These are phyloP conservation scores for Linderina pennispora DNA, from an alignment of 192 early-diverging fungal genomes.

Conservation along the genomic window DNA sequence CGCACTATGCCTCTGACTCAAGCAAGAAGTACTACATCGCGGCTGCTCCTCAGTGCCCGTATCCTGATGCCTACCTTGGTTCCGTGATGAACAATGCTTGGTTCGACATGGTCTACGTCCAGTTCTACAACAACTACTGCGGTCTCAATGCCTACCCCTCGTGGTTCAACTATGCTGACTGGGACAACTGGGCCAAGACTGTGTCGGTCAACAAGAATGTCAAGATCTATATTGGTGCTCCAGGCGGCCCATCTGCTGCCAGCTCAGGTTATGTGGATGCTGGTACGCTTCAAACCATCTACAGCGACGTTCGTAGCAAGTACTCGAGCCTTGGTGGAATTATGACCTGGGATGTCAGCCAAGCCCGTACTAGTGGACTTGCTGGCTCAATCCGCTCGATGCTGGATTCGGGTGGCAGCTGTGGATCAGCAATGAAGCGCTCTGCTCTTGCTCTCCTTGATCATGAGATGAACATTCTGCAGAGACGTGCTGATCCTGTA, in stretches of 20 bases:
- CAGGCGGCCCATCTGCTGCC: constrained; percentile 49
- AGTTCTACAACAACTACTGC: constrained; percentile 71
- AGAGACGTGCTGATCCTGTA: constrained; percentile 22
- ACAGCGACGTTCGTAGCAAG: constrained; percentile 32
- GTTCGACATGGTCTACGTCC: constrained; percentile 61
- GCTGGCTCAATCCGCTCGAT: constrained; percentile 19
- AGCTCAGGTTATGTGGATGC: constrained; percentile 47
- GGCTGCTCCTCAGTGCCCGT: constrained; percentile 59
- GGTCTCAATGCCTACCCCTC: constrained; percentile 44
- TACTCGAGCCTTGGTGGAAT: constrained; percentile 57
- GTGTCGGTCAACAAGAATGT: constrained; percentile 52
- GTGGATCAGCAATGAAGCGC: too few species aligned
- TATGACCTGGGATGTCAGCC: constrained; percentile 60
- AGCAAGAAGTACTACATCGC: constrained; percentile 52
- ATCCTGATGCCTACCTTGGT: constrained; percentile 50
- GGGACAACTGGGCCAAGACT: constrained; percentile 59
- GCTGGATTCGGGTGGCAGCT: constrained; percentile 17
- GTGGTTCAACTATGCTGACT: constrained; percentile 53
- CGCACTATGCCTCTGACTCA: constrained; percentile 38
- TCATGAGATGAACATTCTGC: too few species aligned
- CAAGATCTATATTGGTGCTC: constrained; percentile 49
- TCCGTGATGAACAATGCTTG: constrained; percentile 50
- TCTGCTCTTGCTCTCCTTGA: too few species aligned
- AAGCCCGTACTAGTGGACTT: constrained; percentile 31
- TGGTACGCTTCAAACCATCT: constrained; percentile 28